These are phyloP conservation scores for Dactylis glomerata DNA, from an alignment of 176 grass and related monocot species.

Conservation along the genomic window DNA sequence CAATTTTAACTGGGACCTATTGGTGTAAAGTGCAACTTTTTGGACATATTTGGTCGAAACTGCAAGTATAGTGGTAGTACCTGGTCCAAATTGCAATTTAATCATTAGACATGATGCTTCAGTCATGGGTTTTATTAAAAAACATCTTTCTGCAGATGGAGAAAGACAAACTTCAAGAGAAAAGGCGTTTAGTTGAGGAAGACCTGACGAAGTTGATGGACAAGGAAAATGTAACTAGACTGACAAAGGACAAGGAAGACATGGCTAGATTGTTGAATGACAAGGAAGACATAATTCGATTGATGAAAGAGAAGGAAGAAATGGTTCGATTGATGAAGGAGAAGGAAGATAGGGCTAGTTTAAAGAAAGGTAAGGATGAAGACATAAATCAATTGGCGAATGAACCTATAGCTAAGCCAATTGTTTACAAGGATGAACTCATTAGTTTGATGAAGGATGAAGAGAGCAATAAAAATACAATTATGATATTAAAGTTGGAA, in stretches of 20 bases:
- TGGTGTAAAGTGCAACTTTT: not conserved
- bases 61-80: not conserved
- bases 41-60: not conserved
- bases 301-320: conserved; percentile 89
- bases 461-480: conserved; percentile 30
- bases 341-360: conserved; percentile 44
- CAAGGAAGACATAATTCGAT: conserved; percentile 69
- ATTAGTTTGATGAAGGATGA: conserved; percentile 55
- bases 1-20: not conserved
- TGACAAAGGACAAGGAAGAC: conserved; percentile 57
- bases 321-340: conserved; percentile 57
- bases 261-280: conserved; percentile 51
- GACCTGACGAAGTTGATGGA: conserved; percentile 34
- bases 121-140: not conserved
- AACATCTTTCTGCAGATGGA: conserved; percentile 25
- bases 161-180: conserved; percentile 33
- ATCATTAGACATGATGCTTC: not conserved
- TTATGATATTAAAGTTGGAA: conserved; percentile 35
- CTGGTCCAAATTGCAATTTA: not conserved
- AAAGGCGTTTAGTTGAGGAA: conserved; percentile 15
- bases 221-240: conserved; percentile 37
- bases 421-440: conserved; percentile 38
- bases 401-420: conserved; percentile 32
- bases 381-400: conserved; percentile 12
- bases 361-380: conserved; percentile 32